These are phyloP conservation scores for Geotrichum reessii DNA, from an alignment of 1,139 yeast genomes.

Conservation along the genomic window DNA sequence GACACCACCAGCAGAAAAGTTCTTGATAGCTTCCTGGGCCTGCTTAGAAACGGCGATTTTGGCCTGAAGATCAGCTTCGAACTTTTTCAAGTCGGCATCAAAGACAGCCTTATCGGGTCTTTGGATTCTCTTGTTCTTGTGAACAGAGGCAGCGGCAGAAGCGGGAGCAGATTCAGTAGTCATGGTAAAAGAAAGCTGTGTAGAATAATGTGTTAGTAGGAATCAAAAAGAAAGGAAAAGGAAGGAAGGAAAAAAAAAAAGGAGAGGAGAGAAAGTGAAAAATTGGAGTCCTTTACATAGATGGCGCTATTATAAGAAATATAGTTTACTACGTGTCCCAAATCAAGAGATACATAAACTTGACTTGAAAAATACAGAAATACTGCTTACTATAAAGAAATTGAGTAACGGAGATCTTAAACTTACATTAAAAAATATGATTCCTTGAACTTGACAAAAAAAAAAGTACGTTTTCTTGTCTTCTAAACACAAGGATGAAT, in stretches of 20 bases:
- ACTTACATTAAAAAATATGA: neutral
- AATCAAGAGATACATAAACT: neutral
- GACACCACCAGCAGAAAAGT: slow-evolving; percentile 29
- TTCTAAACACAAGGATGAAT: neutral
- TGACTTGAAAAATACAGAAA: neutral
- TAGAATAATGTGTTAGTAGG: slow-evolving; percentile 1
- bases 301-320: neutral
- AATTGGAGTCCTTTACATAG: neutral
- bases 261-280: neutral
- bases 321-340: neutral
- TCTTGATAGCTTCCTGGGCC: slow-evolving; percentile 28
- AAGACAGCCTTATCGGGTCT: slow-evolving; percentile 42
- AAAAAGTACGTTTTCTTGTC: neutral
- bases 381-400: neutral
- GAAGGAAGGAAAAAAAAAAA: neutral
- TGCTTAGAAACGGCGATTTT: slow-evolving; percentile 45
- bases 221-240: neutral
- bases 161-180: slow-evolving; percentile 9
- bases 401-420: neutral
- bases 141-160: slow-evolving; percentile 12
- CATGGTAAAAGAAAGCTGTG: neutral
- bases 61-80: slow-evolving; percentile 64
- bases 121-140: slow-evolving; percentile 26
- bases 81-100: slow-evolving; percentile 58
- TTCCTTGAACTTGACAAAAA: neutral